Base-by-base conservation (phyloP, 345 rosid genomes). In the Eucalyptus erythrocorys region DNA sequence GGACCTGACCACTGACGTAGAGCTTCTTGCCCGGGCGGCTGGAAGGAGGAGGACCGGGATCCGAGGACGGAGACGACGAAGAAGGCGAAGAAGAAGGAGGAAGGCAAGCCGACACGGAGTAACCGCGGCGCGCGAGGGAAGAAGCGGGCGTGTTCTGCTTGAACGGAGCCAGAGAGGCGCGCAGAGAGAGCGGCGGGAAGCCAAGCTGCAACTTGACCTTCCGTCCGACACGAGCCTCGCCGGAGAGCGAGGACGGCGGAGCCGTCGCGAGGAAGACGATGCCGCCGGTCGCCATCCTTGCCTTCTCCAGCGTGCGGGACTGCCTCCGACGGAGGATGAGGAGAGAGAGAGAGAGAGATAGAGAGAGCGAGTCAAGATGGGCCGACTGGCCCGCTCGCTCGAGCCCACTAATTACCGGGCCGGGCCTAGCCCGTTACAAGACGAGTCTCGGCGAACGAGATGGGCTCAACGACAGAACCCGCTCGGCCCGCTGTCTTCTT, bases 1-100 rank as follows among this genome's bases (percentile, higher is more conserved):
- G 57, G 42, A 90, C 86, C 93, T 89, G 43, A 95, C 98, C 97
- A 85, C 96, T 95, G 43, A 95, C 95, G 66, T 88, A 96, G 89
- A 96, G 97, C 92, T 92, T 95, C 89, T 93, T 94, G 86, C 91
- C 91, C 30, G 91, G 19, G 19, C 85, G 88, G 80, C 90, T 86
- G 9, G 88, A 10, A 48, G 94, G 89, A 47, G 88, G 49, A 48
- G 92, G 85, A 53, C 87, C 22, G 68, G 92, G 12, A 14, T 91
- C 61, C 43, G 93, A 81, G 26, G 92, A 87, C 26, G 91, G 86
- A 85, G 93, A 42, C 87, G 91, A 86, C n/a, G 76, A 76, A 21
- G 82, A 0, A 21, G 47, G 12, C 4, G 82, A 21, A 40, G 82
- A 21, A 71, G 45, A 6, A 40, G 84, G 1, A 76, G 82, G 84